Conservation (phyloP, 2,329 filamentous ascomycete genomes). For the Pestalotiopsis sp. region DNA sequence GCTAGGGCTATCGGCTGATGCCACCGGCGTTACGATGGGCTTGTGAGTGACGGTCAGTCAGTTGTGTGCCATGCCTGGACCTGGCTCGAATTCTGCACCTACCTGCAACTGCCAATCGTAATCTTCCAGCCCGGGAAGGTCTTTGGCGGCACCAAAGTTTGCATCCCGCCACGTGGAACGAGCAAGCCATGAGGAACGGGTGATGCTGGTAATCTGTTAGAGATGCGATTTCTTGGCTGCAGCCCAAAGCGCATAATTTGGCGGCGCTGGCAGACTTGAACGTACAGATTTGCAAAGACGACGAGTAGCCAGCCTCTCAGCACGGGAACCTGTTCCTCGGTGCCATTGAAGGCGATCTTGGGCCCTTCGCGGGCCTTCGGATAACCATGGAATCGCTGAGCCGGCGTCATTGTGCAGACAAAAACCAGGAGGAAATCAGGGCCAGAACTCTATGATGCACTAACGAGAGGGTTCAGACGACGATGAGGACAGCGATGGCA, state of each 20-base stretch:
- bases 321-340: constrained; percentile 67
- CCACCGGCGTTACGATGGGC: constrained; percentile 60
- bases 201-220: constrained; percentile 48
- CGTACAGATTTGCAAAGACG: constrained; percentile 64
- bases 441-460: neutral
- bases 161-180: constrained; percentile 73
- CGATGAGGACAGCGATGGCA: neutral
- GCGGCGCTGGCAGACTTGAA: too few relatives aligned
- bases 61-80: neutral
- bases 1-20: constrained; percentile 29
- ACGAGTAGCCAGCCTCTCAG: constrained; percentile 68
- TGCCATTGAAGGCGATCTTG: constrained; percentile 44
- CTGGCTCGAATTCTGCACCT: constrained; percentile 22
- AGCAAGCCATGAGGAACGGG: constrained; percentile 63
- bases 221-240: too few relatives aligned
- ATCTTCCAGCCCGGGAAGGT: constrained; percentile 47
- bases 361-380: constrained; percentile 31
- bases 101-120: constrained; percentile 54
- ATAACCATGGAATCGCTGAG: constrained; percentile 31
- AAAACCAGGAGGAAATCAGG: neutral
- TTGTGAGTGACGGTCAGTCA: constrained; percentile 27
- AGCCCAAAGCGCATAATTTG: too few relatives aligned
- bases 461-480: neutral
- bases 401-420: constrained; percentile 20
- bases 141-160: constrained; percentile 50